Evolutionary conservation across 1,284 basidiomycete genomes (phyloP).

Genomic region (Cryptococcus sp.): DNA sequence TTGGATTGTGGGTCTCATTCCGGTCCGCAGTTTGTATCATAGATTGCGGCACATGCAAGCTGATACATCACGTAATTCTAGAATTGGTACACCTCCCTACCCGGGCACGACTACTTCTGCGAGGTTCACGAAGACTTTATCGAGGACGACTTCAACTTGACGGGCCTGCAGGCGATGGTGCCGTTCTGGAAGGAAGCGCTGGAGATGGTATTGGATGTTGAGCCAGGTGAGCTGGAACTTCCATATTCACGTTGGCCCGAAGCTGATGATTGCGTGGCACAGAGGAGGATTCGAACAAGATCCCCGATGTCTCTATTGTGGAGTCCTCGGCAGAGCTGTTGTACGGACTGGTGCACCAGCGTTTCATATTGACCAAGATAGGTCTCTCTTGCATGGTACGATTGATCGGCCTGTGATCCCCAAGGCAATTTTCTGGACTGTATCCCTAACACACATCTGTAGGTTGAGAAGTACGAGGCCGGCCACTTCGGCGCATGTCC

Average conservation of each 20-base stretch:
- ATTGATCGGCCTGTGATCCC: constrained; percentile 8
- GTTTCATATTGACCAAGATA: constrained; percentile 91
- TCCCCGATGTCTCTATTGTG: constrained; percentile 88
- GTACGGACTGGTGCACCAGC: constrained; percentile 95
- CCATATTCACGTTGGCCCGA: not conserved
- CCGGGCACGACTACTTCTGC: constrained; percentile 98
- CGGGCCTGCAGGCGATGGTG: constrained; percentile 89
- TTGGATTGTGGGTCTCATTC: constrained; percentile 47
- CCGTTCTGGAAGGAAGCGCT: constrained; percentile 98
- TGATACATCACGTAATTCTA: too few relatives aligned
- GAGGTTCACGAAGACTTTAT: constrained; percentile 98
- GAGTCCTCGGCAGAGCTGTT: constrained; percentile 96
- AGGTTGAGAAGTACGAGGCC: constrained; percentile 95
- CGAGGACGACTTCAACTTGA: constrained; percentile 99
- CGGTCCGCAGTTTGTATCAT: not conserved
- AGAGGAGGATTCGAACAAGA: constrained; percentile 84
- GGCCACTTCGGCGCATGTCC: constrained; percentile 94
- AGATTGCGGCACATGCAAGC: not conserved
- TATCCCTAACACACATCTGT: constrained; percentile 5
- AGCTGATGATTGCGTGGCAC: not conserved
- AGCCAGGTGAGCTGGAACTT: constrained; percentile 69
- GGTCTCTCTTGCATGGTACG: constrained; percentile 93
- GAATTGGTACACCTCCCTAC: constrained; percentile 94
- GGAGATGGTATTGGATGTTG: constrained; percentile 99
- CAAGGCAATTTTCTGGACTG: not conserved